Base-by-base conservation (phyloP, 169 alveolate genomes). In the Amoebophrya sp. region DNA sequence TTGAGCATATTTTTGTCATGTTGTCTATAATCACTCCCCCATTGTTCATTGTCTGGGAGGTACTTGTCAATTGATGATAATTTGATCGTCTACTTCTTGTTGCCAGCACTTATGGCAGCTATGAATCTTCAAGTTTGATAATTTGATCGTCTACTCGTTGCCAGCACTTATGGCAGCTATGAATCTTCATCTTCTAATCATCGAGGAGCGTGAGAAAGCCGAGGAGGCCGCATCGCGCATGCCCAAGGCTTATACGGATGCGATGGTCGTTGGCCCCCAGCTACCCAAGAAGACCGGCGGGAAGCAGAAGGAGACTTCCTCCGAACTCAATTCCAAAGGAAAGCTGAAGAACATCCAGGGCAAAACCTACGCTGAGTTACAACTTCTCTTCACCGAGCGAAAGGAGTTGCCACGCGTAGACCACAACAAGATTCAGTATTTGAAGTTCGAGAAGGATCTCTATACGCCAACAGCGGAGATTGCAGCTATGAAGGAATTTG, bases 401-500 rank as follows among this genome's bases (percentile, higher is more conserved):
- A 96, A 95, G 92, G 97, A 96, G 91, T 93, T 96, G 78, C 97
- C 97, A 39, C 94, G 95, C 54, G 98, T 97, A 38, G 96, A 97
- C 93, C 98, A 96, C 91, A 95, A 96, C 0, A 94, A 95, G 41
- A 94, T 96, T 40, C 95, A 96, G 89, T 97, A 96, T 93, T 94
- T 95, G 26, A 97, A 97, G 10, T 95, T 97, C 47, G 95, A 95
- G 92, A 97, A 97, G 95, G 95, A 96, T 90, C 95, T 96, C 89
- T 97, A 97, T 93, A 18, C 40, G 34, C 18, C 90, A 6, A 94
- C 92, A 65, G 94, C 95, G 91, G 98, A 96, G 90, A 95, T 97
- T 65, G 95, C 97, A 34, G 95, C 95, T 40, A 94, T 97, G 97
- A 95, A 96, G 93, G 97, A 96, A 33, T 97, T 96, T 93, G 98